Base-by-base conservation (phyloP, 768 basidiomycete genomes). In the Lactarius sanguifluus region DNA sequence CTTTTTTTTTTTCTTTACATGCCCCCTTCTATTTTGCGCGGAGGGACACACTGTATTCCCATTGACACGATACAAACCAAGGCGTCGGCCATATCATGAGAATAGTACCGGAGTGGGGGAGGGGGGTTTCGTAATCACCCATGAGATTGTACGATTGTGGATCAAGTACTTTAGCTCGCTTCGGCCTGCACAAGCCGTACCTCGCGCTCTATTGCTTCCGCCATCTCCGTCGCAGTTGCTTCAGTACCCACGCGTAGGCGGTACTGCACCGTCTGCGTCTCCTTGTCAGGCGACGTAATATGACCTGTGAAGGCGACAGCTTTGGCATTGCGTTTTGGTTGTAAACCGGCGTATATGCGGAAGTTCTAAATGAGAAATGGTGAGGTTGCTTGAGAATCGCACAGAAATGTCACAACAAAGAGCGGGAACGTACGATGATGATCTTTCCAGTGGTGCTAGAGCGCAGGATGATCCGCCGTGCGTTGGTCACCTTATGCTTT, bases 381-480 rank as follows among this genome's bases (percentile, higher is more conserved):
- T 4, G 12, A 1, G 30, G 16, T 55, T 55, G 9, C 28, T 56
- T 56, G 18, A 56, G 47, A 25, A 5, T 28, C 20, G 32, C 23
- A 40, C 55, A 45, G 15, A 55, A 61, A 36, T 9, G 9, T 73
- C 36, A 61, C 57, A 59, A 54, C 30, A 41, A 52, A 32, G 57
- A 23, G 12, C 12, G 30, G 69, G 25, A 45, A 83, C 89, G 57
- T 65, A 93, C 91, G 50, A 93, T 79, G 64, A 84, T 79, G 68
- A 94, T 85, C 74, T 89, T 91, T 20, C 91, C 91, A 28, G 89
- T 90, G 57, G 77, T 83, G 71, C 85, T 90, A 69, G 91, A 91
- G 62, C 91, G 82, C 72, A 92, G 76, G 41, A 94, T 79, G 63
- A 90, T 72, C 50, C 91, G 82, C 47, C 90, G 81, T 58, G 80